Percentiles rank a stretch among this genome's conserved stretches.
Evolutionary conservation across 805 yeast genomes (phyloP).

Genomic region (Candida coleopterorum): DNA sequence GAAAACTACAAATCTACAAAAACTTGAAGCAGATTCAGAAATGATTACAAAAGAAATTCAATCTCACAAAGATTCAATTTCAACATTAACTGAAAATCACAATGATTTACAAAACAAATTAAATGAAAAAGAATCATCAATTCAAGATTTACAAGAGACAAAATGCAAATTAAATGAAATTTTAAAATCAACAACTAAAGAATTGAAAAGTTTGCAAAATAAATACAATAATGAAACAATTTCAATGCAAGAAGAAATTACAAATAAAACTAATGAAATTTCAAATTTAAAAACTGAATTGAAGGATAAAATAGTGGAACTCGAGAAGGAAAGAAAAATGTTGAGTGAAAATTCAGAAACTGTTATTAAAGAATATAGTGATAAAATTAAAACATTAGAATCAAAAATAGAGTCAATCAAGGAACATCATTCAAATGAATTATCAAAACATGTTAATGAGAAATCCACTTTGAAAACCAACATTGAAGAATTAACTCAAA

Average conservation of each 20-base stretch:
- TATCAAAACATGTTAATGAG: slow-evolving; percentile 3
- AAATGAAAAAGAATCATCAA: slow-evolving; percentile 6
- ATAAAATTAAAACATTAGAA: slow-evolving; percentile 42
- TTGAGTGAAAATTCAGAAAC: slow-evolving; percentile 48
- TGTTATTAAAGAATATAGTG: slow-evolving; percentile 44
- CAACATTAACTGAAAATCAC: slow-evolving; percentile 1
- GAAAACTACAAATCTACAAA: background rate
- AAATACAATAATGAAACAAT: slow-evolving; percentile 1
- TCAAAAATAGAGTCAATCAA: slow-evolving; percentile 17
- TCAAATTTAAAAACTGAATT: slow-evolving; percentile 19
- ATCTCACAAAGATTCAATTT: background rate
- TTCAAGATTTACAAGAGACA: slow-evolving; percentile 10
- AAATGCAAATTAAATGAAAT: background rate
- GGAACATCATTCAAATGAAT: slow-evolving; percentile 10
- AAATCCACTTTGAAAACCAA: background rate
- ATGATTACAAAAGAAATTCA: background rate
- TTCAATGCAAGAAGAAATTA: slow-evolving; percentile 5
- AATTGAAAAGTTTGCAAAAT: background rate
- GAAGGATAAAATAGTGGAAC: slow-evolving; percentile 34
- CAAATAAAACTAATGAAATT: slow-evolving; percentile 16
- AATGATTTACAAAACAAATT: slow-evolving; percentile 5
- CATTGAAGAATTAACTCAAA: background rate
- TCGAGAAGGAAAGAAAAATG: slow-evolving; percentile 48
- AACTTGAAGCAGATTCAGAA: background rate
- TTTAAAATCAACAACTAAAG: background rate